A percentile compares a stretch with the other conserved stretches of the same genome.
Evolutionary conservation across 306 rosid species (phyloP).

Genomic region (Echinosophora koreensis): DNA sequence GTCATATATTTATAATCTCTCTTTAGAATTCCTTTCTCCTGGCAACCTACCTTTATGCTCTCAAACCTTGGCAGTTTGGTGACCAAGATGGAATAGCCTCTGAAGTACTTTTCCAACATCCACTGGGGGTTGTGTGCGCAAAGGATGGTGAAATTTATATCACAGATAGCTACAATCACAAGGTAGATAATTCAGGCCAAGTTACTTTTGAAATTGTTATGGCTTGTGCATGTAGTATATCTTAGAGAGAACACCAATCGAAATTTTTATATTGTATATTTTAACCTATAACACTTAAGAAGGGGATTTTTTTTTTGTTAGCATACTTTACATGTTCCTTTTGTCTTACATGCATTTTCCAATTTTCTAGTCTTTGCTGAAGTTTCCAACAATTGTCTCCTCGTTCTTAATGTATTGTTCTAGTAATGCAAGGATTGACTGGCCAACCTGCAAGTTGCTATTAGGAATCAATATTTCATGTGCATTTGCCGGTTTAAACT

Average conservation of each 20-base stretch:
- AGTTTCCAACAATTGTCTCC: conserved; percentile 32
- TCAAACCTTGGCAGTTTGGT: conserved; percentile 76
- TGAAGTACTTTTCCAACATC: conserved; percentile 96
- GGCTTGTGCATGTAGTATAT: conserved; percentile 16
- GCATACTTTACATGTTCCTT: conserved; percentile 19
- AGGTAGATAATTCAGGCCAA: conserved; percentile 61
- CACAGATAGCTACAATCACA: conserved; percentile 94
- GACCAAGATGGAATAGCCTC: conserved; percentile 94
- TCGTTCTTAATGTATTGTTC: conserved; percentile 34
- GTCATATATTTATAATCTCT: conserved; percentile 12
- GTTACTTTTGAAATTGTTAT: conserved; percentile 24
- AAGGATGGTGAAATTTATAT: conserved; percentile 73
- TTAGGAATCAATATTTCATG: conserved; percentile 39
- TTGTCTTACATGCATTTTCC: conserved; percentile 27
- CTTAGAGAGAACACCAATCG: conserved; percentile 17
- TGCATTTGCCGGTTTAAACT: conserved; percentile 37
- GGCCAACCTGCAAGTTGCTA: conserved; percentile 29
- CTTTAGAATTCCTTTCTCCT: conserved; percentile 39
- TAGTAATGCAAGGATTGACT: conserved; percentile 6
- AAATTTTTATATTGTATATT: background rate
- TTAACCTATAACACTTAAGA: background rate
- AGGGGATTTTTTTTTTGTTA: conserved; percentile 1
- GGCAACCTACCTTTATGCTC: conserved; percentile 29
- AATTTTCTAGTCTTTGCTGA: conserved; percentile 24
- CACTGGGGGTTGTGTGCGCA: conserved; percentile 77